Conservation (phyloP, 1,284 basidiomycete genomes). For the Trichosporon coremiiforme region DNA sequence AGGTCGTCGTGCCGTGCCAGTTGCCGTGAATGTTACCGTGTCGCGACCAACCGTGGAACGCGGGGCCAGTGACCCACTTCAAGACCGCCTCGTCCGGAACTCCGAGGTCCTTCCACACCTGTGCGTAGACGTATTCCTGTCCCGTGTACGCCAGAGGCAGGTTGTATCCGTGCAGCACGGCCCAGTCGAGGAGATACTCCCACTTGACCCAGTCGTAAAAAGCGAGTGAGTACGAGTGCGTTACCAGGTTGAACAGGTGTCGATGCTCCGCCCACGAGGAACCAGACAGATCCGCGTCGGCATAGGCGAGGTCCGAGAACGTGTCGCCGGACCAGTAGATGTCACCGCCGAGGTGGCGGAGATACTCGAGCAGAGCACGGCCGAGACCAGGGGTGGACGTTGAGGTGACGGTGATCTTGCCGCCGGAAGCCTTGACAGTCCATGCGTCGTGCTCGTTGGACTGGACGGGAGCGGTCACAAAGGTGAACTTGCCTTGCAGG, state of each 20-base stretch:
- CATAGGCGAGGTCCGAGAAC: slow-evolving; percentile 17
- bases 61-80: slow-evolving; percentile 57
- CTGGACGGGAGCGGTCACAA: not conserved
- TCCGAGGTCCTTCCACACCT: slow-evolving; percentile 57
- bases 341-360: slow-evolving; percentile 27
- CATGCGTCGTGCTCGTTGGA: slow-evolving; percentile 14
- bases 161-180: slow-evolving; percentile 59
- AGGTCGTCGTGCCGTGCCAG: slow-evolving; percentile 56
- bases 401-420: slow-evolving; percentile 24
- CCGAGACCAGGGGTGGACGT: slow-evolving; percentile 22
- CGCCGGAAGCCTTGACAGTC: slow-evolving; percentile 19
- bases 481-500: slow-evolving; percentile 19
- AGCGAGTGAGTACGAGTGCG: slow-evolving; percentile 58
- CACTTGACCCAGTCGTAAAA: slow-evolving; percentile 59
- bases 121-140: slow-evolving; percentile 56
- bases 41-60: slow-evolving; percentile 59
- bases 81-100: slow-evolving; percentile 55
- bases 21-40: slow-evolving; percentile 59
- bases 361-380: slow-evolving; percentile 29
- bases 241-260: slow-evolving; percentile 56
- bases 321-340: slow-evolving; percentile 31
- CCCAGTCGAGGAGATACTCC: slow-evolving; percentile 60
- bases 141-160: slow-evolving; percentile 59
- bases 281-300: slow-evolving; percentile 14
- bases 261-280: slow-evolving; percentile 42